Evolutionary conservation across 2,329 filamentous ascomycete species (phyloP).

Genomic region (Chaetomium sp.): DNA sequence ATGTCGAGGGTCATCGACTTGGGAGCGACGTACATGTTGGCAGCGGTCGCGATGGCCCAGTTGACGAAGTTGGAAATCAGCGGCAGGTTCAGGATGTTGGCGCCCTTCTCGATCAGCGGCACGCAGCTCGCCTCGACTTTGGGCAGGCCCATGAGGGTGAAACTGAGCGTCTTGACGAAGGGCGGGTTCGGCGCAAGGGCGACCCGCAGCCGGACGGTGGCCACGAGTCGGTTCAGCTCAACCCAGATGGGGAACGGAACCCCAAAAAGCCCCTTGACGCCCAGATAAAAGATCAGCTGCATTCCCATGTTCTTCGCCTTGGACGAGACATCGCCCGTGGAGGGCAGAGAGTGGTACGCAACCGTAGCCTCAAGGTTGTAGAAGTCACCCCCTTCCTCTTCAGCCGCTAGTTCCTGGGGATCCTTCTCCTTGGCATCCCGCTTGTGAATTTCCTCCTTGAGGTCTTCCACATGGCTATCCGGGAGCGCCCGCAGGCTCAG

Average conservation of each 20-base stretch:
- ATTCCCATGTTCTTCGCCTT: conserved; percentile 96
- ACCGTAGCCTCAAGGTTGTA: conserved; percentile 90
- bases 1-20: conserved; percentile 92
- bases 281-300: conserved; percentile 90
- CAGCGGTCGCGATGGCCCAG: conserved; percentile 82
- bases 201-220: conserved; percentile 74
- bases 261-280: conserved; percentile 81
- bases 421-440: conserved; percentile 77
- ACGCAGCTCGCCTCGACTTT: conserved; percentile 85
- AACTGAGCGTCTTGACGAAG: conserved; percentile 84
- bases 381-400: conserved; percentile 84
- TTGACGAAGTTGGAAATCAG: conserved; percentile 96
- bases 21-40: conserved; percentile 86
- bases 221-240: conserved; percentile 84
- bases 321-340: conserved; percentile 60
- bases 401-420: conserved; percentile 76
- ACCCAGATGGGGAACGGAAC: conserved; percentile 84
- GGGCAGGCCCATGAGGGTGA: conserved; percentile 89
- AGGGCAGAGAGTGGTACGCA: conserved; percentile 83
- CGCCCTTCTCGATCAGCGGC: conserved; percentile 83
- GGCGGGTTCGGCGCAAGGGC: conserved; percentile 86
- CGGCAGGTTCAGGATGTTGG: conserved; percentile 86
- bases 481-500: conserved; percentile 81
- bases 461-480: conserved; percentile 70
- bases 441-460: conserved; percentile 74